These are phyloP conservation scores for Monosporascus sp. DNA, from an alignment of 2,329 filamentous ascomycete genomes.

Conservation along the genomic window DNA sequence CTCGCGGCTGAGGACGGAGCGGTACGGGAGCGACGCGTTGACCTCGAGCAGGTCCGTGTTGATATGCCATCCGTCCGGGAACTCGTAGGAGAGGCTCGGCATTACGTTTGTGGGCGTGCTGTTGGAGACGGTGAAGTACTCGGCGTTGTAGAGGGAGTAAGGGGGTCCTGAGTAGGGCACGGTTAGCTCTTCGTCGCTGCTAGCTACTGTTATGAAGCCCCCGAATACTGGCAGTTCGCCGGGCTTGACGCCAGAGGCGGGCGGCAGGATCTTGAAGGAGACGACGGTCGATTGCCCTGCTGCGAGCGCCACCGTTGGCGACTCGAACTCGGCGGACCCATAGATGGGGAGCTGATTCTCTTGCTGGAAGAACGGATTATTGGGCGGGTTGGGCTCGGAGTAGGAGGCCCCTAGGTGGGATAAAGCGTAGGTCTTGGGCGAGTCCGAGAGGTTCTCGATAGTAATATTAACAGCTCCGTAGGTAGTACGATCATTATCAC, in stretches of 20 bases:
- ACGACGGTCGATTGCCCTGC: constrained; percentile 12
- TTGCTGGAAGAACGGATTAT: constrained; percentile 8
- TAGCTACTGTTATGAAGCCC: constrained; percentile 16
- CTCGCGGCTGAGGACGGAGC: constrained; percentile 8
- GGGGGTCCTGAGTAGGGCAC: constrained; percentile 21
- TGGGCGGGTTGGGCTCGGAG: constrained; percentile 13
- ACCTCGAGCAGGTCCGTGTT: constrained; percentile 4
- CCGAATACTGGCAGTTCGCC: constrained; percentile 18
- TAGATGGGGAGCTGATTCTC: constrained; percentile 17
- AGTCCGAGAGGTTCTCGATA: constrained; percentile 16
- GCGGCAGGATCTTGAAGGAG: constrained; percentile 11
- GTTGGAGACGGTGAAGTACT: constrained; percentile 5
- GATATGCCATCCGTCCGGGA: constrained; percentile 1
- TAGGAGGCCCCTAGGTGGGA: constrained; percentile 20
- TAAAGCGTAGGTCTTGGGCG: constrained; percentile 15
- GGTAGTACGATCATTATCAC: constrained; percentile 7
- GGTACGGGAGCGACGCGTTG: constrained; percentile 8
- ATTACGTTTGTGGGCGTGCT: constrained; percentile 1
- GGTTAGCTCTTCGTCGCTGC: constrained; percentile 10
- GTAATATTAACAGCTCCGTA: constrained; percentile 18
- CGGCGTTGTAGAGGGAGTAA: constrained; percentile 17
- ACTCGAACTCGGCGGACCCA: constrained; percentile 14
- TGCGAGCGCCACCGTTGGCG: constrained; percentile 11
- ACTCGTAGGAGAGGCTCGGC: constrained; percentile 9
- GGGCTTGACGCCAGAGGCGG: constrained; percentile 10